phyloP scores from a whole-genome alignment of 441 rosid genomes.

The Theobroma grandiflorum region DNA sequence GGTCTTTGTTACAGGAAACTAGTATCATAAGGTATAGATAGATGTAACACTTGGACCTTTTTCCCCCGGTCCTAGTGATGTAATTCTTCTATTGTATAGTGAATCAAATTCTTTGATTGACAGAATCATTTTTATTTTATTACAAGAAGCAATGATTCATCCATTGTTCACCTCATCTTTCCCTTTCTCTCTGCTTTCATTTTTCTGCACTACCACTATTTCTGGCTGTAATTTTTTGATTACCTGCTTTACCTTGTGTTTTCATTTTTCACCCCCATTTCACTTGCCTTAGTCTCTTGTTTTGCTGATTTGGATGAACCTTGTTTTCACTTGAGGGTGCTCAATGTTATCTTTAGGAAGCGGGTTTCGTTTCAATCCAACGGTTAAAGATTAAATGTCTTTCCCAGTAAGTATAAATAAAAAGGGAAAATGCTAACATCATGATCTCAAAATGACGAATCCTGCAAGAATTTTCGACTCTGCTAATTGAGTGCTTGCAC shows the following conservation, averaged over 20 bases:
- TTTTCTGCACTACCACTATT: background rate
- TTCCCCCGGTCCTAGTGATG: constrained; percentile 28
- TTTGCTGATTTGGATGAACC: background rate
- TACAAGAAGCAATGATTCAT: constrained; percentile 11
- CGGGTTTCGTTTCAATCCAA: no score
- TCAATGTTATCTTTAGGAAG: no score
- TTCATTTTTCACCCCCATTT: background rate
- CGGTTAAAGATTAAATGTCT: no score
- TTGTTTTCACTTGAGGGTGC: background rate
- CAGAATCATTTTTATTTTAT: constrained; percentile 29
- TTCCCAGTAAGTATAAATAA: no score
- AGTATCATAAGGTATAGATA: constrained; percentile 40
- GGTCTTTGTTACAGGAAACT: constrained; percentile 32
- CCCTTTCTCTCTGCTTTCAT: background rate
- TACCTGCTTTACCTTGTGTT: background rate
- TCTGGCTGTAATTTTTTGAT: background rate
- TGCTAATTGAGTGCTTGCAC: no score
- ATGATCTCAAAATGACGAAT: no score
- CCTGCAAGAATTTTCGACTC: no score
- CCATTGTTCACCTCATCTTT: background rate
- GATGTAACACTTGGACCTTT: constrained; percentile 36
- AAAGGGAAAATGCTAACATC: no score
- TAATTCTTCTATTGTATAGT: constrained; percentile 50
- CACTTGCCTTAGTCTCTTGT: background rate
- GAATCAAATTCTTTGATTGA: constrained; percentile 46